Conservation (phyloP, 768 basidiomycete genomes). For the Hygrophoropsis aurantiaca region DNA sequence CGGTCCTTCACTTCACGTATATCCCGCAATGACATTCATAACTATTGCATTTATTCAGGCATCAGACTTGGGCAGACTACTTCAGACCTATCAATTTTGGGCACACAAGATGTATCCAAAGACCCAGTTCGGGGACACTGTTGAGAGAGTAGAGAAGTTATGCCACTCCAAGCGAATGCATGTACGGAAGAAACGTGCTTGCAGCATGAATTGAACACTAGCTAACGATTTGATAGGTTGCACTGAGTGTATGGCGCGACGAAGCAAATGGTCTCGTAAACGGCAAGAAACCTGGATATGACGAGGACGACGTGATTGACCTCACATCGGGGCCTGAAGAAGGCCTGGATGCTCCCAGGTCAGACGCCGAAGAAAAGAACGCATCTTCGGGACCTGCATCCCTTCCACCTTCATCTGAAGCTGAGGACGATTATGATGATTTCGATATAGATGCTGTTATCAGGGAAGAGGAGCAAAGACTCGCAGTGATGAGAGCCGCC, state of each 20-base stretch:
- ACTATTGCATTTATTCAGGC: slow-evolving; percentile 42
- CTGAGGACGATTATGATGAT: slow-evolving; percentile 42
- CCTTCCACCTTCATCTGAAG: slow-evolving; percentile 38
- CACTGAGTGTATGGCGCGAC: slow-evolving; percentile 76
- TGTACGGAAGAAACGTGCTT: slow-evolving; percentile 50
- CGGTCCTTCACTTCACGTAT: slow-evolving; percentile 5
- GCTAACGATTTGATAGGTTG: slow-evolving; percentile 44
- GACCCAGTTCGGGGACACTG: slow-evolving; percentile 83
- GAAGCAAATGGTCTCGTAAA: slow-evolving; percentile 51
- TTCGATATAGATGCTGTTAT: slow-evolving; percentile 55
- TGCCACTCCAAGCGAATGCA: slow-evolving; percentile 86
- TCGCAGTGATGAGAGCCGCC: slow-evolving; percentile 19
- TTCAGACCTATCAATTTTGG: slow-evolving; percentile 93
- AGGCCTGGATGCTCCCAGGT: slow-evolving; percentile 18
- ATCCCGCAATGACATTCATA: neutral
- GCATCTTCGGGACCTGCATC: slow-evolving; percentile 40
- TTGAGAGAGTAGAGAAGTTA: slow-evolving; percentile 81
- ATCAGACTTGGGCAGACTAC: slow-evolving; percentile 76
- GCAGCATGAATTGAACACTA: neutral
- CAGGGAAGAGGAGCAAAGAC: slow-evolving; percentile 41
- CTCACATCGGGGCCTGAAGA: slow-evolving; percentile 22
- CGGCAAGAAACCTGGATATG: slow-evolving; percentile 23
- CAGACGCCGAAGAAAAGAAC: slow-evolving; percentile 28
- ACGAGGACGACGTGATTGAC: slow-evolving; percentile 29
- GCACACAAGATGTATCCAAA: slow-evolving; percentile 91